phyloP scores from a whole-genome alignment of 1,139 yeast genomes.

The Suhomyces chickasaworum region DNA sequence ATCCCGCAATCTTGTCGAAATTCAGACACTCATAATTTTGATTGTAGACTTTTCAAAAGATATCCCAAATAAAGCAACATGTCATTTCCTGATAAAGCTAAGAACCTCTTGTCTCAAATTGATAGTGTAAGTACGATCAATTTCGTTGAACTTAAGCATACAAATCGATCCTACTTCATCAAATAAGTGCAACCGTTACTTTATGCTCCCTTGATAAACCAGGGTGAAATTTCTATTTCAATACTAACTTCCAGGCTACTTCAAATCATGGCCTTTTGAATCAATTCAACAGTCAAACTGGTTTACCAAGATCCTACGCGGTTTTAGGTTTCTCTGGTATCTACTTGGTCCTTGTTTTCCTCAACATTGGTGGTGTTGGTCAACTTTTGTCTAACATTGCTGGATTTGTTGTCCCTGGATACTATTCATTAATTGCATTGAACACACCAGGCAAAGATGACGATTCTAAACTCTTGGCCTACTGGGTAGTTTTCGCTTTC shows the following conservation, averaged over 20 bases:
- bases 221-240: background rate
- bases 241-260: slow-evolving; percentile 32
- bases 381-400: slow-evolving; percentile 90
- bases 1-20: slow-evolving; percentile 13
- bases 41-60: background rate
- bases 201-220: background rate
- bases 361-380: slow-evolving; percentile 92
- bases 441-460: slow-evolving; percentile 68
- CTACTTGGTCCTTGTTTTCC: slow-evolving; percentile 76
- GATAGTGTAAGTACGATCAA: slow-evolving; percentile 30
- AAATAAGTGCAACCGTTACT: background rate
- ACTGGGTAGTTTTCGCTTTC: slow-evolving; percentile 96
- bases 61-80: slow-evolving; percentile 13
- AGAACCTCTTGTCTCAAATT: slow-evolving; percentile 29
- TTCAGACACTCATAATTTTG: slow-evolving; percentile 1
- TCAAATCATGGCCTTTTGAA: slow-evolving; percentile 44
- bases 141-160: background rate
- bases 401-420: slow-evolving; percentile 89
- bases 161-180: background rate
- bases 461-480: slow-evolving; percentile 85
- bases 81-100: slow-evolving; percentile 33
- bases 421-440: slow-evolving; percentile 82
- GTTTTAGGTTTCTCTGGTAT: slow-evolving; percentile 63
- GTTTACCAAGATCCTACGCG: slow-evolving; percentile 87
- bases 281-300: slow-evolving; percentile 64